Conservation (phyloP, 225 moss, liverwort and hornwort genomes). For the Pseudisothecium myosuroides region DNA sequence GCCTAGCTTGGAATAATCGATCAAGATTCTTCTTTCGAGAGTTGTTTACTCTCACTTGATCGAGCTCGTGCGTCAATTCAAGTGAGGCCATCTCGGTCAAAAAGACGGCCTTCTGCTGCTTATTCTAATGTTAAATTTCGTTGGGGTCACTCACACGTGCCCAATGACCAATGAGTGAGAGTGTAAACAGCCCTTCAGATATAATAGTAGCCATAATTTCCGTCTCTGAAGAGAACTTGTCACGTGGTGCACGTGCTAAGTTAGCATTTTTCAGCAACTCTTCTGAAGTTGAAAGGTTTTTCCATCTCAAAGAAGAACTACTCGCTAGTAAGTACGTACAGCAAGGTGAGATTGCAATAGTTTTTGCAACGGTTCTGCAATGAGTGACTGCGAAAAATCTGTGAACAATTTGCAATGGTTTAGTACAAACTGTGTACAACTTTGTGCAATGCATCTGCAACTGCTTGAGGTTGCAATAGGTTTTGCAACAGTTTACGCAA, state of each 20-base stretch:
- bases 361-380: neutral
- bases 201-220: neutral
- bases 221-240: neutral
- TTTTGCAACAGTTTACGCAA: neutral
- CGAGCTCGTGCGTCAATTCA: neutral
- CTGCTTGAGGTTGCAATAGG: neutral
- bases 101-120: neutral
- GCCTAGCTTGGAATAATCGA: neutral
- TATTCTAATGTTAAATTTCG: neutral
- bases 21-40: neutral
- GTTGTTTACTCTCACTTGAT: neutral
- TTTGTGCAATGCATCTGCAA: neutral
- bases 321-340: neutral
- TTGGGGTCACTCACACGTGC: neutral
- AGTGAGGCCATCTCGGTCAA: neutral
- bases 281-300: neutral
- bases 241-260: neutral
- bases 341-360: neutral
- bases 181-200: neutral
- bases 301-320: neutral
- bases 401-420: neutral
- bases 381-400: neutral
- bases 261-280: neutral
- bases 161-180: neutral
- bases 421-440: neutral